These are phyloP conservation scores for Alternaria sp. DNA, from an alignment of 2,329 filamentous ascomycete species.

Conservation along the genomic window DNA sequence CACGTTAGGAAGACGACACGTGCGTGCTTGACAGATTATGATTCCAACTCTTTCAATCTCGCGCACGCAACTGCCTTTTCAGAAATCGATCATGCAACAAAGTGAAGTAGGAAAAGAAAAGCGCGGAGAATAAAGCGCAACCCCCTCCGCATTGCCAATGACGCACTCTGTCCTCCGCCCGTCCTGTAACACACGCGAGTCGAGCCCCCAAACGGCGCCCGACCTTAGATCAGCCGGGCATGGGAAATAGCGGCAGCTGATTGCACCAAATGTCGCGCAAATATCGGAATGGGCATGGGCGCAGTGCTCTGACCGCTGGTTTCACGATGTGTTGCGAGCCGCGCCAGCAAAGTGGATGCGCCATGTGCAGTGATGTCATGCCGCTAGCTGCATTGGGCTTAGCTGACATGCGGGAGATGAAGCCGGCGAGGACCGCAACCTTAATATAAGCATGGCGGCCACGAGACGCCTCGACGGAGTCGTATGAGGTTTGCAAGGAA, in stretches of 20 bases:
- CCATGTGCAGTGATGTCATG: constrained; percentile 15
- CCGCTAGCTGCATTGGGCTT: neutral
- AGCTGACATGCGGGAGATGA: neutral
- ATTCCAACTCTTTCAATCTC: neutral
- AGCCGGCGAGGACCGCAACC: neutral
- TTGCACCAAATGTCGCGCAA: constrained; percentile 24
- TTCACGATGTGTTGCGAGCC: constrained; percentile 15
- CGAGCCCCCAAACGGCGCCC: constrained; percentile 10
- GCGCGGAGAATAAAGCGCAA: constrained; percentile 2
- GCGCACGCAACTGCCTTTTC: neutral
- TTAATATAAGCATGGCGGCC: neutral
- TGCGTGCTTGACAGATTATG: neutral
- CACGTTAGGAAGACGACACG: neutral
- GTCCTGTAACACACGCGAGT: constrained; percentile 7
- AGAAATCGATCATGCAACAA: neutral
- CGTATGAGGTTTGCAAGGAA: neutral
- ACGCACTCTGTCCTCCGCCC: constrained; percentile 19
- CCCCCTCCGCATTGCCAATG: constrained; percentile 19
- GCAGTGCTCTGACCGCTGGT: constrained; percentile 24
- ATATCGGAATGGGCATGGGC: constrained; percentile 8
- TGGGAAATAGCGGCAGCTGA: constrained; percentile 16
- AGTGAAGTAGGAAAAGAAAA: constrained; percentile 4
- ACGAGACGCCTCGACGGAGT: neutral
- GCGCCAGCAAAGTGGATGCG: constrained; percentile 2
- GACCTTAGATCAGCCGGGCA: constrained; percentile 22